These are phyloP conservation scores for Pseudocercospora cruenta DNA, from an alignment of 2,329 filamentous ascomycete genomes.

Conservation along the genomic window DNA sequence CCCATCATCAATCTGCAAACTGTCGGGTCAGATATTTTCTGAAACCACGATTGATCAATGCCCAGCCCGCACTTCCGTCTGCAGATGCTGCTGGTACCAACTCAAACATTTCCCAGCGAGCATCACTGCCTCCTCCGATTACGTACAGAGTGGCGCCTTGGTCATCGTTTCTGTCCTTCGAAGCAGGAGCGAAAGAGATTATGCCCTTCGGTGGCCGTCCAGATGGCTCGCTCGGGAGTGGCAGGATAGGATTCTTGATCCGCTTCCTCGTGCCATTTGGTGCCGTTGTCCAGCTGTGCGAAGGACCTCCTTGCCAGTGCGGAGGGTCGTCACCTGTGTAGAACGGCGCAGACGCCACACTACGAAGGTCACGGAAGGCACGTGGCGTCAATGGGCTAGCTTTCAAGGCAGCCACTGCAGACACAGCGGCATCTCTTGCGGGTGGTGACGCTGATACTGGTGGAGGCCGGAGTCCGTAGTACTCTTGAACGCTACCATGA, in stretches of 20 bases:
- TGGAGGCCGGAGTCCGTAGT: constrained; percentile 38
- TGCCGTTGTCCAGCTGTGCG: constrained; percentile 38
- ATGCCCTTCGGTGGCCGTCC: constrained; percentile 75
- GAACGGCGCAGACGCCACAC: constrained; percentile 78
- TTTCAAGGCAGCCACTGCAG: constrained; percentile 36
- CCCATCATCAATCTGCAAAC: constrained; percentile 35
- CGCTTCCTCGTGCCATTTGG: constrained; percentile 40
- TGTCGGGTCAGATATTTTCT: constrained; percentile 40
- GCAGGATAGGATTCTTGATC: constrained; percentile 43
- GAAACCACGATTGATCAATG: constrained; percentile 37
- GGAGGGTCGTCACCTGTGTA: constrained; percentile 75
- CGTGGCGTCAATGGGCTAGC: constrained; percentile 63
- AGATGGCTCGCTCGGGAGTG: constrained; percentile 57
- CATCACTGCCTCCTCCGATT: constrained; percentile 40
- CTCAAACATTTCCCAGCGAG: constrained; percentile 42
- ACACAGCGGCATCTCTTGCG: constrained; percentile 23
- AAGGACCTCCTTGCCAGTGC: constrained; percentile 43
- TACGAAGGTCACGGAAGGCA: constrained; percentile 87
- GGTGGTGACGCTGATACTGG: constrained; percentile 34
- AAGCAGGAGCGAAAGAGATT: constrained; percentile 68
- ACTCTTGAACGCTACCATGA: constrained; percentile 40
- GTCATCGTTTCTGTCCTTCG: constrained; percentile 27
- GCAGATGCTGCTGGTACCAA: constrained; percentile 26
- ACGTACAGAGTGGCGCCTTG: constrained; percentile 36
- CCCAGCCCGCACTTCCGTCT: constrained; percentile 30